These are phyloP conservation scores for Curvularia eragrostidis DNA, from an alignment of 2,329 filamentous ascomycete species.

Conservation along the genomic window DNA sequence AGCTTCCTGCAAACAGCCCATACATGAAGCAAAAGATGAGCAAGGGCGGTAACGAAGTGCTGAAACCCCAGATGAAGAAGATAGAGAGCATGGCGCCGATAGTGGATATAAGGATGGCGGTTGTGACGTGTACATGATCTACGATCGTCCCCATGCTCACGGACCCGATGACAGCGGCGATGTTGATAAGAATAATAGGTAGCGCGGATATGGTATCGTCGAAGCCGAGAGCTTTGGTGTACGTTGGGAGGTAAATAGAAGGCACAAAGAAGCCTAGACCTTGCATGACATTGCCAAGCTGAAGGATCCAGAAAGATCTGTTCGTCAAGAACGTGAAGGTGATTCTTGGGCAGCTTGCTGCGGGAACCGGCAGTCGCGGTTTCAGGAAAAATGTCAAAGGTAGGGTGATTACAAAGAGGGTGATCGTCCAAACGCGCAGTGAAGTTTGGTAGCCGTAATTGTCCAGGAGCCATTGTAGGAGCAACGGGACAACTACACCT, in stretches of 20 bases:
- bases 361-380: slow-evolving; percentile 39
- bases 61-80: slow-evolving; percentile 58
- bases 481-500: slow-evolving; percentile 54
- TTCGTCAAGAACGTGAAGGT: slow-evolving; percentile 41
- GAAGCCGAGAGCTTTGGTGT: slow-evolving; percentile 40
- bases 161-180: slow-evolving; percentile 47
- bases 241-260: slow-evolving; percentile 49
- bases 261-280: slow-evolving; percentile 52
- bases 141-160: slow-evolving; percentile 47
- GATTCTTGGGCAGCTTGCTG: slow-evolving; percentile 24
- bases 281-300: slow-evolving; percentile 47
- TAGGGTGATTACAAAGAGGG: slow-evolving; percentile 38
- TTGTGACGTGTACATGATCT: slow-evolving; percentile 53
- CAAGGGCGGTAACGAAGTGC: slow-evolving; percentile 47
- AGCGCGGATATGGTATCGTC: slow-evolving; percentile 34
- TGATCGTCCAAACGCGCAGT: slow-evolving; percentile 49
- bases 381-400: slow-evolving; percentile 46
- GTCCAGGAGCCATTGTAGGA: slow-evolving; percentile 50
- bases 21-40: slow-evolving; percentile 44
- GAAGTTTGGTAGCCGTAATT: slow-evolving; percentile 52
- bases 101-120: slow-evolving; percentile 52
- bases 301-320: slow-evolving; percentile 43
- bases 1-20: slow-evolving; percentile 45
- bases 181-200: slow-evolving; percentile 47
- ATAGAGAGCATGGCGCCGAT: slow-evolving; percentile 51